Conservation (phyloP, 331 rosid genomes). For the Erythrophleum ivorense region DNA sequence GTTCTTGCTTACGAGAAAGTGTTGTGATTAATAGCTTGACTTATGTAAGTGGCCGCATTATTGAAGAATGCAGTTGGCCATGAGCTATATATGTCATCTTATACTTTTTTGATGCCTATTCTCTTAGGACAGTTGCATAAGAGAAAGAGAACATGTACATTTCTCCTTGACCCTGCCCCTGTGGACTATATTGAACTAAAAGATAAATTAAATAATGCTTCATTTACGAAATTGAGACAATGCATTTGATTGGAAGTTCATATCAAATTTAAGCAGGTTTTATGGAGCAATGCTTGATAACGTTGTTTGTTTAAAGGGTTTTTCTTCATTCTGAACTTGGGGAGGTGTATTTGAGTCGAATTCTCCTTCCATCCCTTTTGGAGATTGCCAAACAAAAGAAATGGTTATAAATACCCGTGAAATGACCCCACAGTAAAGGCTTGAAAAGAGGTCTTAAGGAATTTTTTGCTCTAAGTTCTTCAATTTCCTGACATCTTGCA, state of each 20-base stretch:
- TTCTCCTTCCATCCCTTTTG: conserved; percentile 2
- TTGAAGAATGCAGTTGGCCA: neutral
- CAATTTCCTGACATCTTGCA: neutral
- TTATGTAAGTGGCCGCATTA: neutral
- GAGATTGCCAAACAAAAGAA: neutral
- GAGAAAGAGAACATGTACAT: neutral
- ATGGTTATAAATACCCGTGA: neutral
- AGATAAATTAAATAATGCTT: neutral
- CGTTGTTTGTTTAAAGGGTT: neutral
- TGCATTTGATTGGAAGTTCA: neutral
- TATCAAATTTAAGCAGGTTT: neutral
- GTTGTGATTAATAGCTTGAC: neutral
- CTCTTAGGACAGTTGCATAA: neutral
- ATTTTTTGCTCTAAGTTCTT: conserved; percentile 5
- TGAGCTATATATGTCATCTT: neutral
- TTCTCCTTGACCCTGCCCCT: neutral
- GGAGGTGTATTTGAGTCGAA: conserved; percentile 3
- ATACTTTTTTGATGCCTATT: neutral
- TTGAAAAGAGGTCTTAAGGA: neutral
- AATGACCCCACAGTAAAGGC: neutral
- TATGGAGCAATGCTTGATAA: neutral
- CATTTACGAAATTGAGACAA: neutral
- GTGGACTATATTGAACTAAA: neutral
- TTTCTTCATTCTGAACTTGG: neutral
- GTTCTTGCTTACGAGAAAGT: neutral